A percentile compares a stretch with the other conserved stretches of the same genome.
These are phyloP conservation scores for Pyrenochaeta sp. DNA, from an alignment of 2,329 filamentous ascomycete genomes.

Conservation along the genomic window DNA sequence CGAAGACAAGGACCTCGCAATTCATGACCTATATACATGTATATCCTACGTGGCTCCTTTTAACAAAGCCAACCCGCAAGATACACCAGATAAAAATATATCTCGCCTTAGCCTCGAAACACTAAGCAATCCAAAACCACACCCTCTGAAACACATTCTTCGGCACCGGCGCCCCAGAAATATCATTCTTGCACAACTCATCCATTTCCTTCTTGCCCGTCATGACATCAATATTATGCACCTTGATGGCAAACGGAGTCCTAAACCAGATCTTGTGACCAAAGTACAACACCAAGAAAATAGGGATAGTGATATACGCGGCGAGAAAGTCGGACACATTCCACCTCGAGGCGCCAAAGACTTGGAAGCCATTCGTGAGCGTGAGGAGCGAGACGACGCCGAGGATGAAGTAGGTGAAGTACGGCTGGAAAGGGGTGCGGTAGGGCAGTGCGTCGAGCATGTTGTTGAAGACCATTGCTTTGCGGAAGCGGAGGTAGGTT, in stretches of 20 bases:
- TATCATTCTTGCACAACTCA: conserved; percentile 43
- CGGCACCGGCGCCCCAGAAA: conserved; percentile 39
- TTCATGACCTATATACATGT: too few relatives aligned
- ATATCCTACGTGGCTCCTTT: too few relatives aligned
- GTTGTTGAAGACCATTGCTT: conserved; percentile 56
- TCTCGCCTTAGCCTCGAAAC: too few relatives aligned
- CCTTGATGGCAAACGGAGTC: conserved; percentile 37
- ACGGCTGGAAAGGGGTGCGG: conserved; percentile 57
- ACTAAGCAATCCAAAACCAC: conserved; percentile 50
- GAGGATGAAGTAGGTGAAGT: conserved; percentile 67
- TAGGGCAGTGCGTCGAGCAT: conserved; percentile 65
- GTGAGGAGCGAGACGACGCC: conserved; percentile 54
- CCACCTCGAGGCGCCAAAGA: conserved; percentile 63
- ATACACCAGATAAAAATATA: too few relatives aligned
- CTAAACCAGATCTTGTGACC: conserved; percentile 45
- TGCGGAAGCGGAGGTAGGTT: conserved; percentile 68
- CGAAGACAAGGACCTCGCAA: too few relatives aligned
- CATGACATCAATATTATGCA: conserved; percentile 44
- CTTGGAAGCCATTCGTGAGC: conserved; percentile 53
- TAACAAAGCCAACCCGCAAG: too few relatives aligned
- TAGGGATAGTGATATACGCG: conserved; percentile 57
- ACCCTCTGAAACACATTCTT: conserved; percentile 45
- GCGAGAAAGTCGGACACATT: conserved; percentile 60
- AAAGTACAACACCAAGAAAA: conserved; percentile 45
- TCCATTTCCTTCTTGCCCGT: conserved; percentile 49